Conservation (phyloP, 2,329 filamentous ascomycete species). For the Neoscytalidium dimidiatum region DNA sequence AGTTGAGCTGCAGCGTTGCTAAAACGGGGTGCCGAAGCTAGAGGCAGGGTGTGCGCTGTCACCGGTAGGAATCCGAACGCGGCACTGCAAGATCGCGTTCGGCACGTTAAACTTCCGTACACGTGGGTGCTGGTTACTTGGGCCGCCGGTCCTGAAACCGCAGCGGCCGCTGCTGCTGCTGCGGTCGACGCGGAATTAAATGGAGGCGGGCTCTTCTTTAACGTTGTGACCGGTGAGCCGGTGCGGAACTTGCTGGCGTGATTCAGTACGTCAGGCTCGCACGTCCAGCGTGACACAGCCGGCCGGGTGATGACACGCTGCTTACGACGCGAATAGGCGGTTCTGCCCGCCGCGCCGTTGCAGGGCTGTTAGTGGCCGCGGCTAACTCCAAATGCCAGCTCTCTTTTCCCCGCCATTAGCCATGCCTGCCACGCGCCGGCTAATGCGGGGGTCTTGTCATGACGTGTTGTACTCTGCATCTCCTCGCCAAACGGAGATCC, state of each 20-base stretch:
- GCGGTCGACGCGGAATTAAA: neutral
- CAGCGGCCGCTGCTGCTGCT: neutral
- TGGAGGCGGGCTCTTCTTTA: neutral
- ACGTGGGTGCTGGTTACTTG: neutral
- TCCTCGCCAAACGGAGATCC: neutral
- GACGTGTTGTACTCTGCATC: neutral
- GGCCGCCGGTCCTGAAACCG: neutral
- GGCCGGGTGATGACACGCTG: neutral
- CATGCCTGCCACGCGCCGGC: neutral
- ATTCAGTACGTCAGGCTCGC: conserved; percentile 2
- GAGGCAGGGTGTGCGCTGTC: conserved; percentile 7
- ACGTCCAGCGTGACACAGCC: neutral
- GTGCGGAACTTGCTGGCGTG: neutral
- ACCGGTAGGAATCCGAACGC: neutral
- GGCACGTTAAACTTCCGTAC: neutral
- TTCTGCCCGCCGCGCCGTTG: neutral
- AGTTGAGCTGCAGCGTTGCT: neutral
- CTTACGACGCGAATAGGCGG: neutral
- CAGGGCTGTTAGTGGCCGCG: neutral
- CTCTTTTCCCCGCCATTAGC: neutral
- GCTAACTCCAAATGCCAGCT: neutral
- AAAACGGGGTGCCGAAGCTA: neutral
- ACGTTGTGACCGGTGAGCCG: neutral
- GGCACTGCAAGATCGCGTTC: conserved; percentile 2
- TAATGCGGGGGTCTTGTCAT: neutral